Evolutionary conservation across 1,284 basidiomycete genomes (phyloP).

Genomic region (Moesziomyces globuligerus): DNA sequence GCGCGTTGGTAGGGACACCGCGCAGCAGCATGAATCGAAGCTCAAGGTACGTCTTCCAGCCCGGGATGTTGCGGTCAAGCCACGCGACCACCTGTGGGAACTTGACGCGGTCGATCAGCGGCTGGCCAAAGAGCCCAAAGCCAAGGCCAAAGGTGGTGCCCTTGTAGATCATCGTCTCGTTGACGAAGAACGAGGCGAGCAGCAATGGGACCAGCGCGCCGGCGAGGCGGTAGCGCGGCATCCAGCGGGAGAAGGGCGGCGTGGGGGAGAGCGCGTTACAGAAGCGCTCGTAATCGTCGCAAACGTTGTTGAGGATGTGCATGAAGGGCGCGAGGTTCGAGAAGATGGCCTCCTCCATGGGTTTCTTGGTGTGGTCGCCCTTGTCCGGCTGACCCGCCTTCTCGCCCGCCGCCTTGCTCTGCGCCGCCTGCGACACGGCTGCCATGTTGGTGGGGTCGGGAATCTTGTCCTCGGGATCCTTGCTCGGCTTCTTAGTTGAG

Average conservation of each 20-base stretch:
- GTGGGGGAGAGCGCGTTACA: slow-evolving; percentile 69
- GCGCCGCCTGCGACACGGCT: slow-evolving; percentile 61
- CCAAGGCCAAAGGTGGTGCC: slow-evolving; percentile 70
- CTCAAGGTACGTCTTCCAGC: slow-evolving; percentile 69
- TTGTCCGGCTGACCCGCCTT: slow-evolving; percentile 43
- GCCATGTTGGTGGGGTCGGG: slow-evolving; percentile 68
- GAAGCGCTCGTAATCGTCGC: slow-evolving; percentile 68
- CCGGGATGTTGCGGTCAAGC: slow-evolving; percentile 70
- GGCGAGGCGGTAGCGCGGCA: slow-evolving; percentile 64
- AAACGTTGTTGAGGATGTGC: slow-evolving; percentile 71
- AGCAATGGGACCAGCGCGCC: slow-evolving; percentile 64
- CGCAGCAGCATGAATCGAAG: slow-evolving; percentile 68
- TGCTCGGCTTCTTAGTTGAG: slow-evolving; percentile 24
- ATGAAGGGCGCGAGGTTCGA: slow-evolving; percentile 68
- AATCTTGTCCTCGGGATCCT: slow-evolving; percentile 46
- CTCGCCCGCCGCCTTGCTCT: slow-evolving; percentile 66
- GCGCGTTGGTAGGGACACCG: slow-evolving; percentile 73
- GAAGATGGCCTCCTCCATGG: slow-evolving; percentile 63
- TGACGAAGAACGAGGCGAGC: slow-evolving; percentile 69
- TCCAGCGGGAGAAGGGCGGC: slow-evolving; percentile 67
- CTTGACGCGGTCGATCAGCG: slow-evolving; percentile 68
- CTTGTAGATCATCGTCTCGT: slow-evolving; percentile 69
- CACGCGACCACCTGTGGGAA: slow-evolving; percentile 61
- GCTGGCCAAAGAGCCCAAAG: slow-evolving; percentile 72
- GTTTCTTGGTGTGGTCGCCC: slow-evolving; percentile 66